Evolutionary conservation across 495 filamentous ascomycete species (phyloP), one percentile per base, ranked within the genome.

Genomic region (Neurospora sp.): DNA sequence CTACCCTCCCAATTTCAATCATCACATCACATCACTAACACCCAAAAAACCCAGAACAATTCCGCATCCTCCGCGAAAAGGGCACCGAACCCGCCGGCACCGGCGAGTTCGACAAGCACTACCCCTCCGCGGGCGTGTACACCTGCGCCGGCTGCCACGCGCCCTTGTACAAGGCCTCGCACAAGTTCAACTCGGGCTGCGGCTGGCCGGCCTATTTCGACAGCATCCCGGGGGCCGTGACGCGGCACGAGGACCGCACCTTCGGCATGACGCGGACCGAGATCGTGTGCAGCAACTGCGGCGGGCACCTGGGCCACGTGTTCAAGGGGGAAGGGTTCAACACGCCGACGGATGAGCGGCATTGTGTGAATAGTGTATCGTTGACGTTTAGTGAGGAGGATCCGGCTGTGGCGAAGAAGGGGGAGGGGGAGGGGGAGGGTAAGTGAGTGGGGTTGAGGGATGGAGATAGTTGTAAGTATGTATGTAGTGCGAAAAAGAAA

Each of bases 131-230:
- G 31, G 96, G 96, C 44, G 87, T 92, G 69, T 97, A 97, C 85
- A 89, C 84, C 73, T 99, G 96, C 83, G 93, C 91, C 5, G 96
- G 87, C 69, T 99, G 96, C 86, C 79, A 89, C 76, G 88, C 95
- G 6, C 94, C 95, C 6, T 90, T 99, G 14, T 99, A 99, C 86
- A 92, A 87, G 77, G 93, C 95, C 11, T 86, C 84, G 73, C 93
- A 96, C 82, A 99, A 99, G 79, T 99, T 99, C 86, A 93, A 93
- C 80, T 95, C 93, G 40, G 94, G 94, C 39, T 99, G 96, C 83
- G 96, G 96, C 70, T 99, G 96, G 96, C 96, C 96, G 0, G 96
- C 96, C 11, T 99, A 98, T 81, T 99, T 94, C 75, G 96, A 99
- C 81, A 93, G 90, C 70, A 89, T 98, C 70, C 94, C 95, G 0